Conservation (phyloP, 2,329 filamentous ascomycete species). For the Purpureocillium lavendulum region DNA sequence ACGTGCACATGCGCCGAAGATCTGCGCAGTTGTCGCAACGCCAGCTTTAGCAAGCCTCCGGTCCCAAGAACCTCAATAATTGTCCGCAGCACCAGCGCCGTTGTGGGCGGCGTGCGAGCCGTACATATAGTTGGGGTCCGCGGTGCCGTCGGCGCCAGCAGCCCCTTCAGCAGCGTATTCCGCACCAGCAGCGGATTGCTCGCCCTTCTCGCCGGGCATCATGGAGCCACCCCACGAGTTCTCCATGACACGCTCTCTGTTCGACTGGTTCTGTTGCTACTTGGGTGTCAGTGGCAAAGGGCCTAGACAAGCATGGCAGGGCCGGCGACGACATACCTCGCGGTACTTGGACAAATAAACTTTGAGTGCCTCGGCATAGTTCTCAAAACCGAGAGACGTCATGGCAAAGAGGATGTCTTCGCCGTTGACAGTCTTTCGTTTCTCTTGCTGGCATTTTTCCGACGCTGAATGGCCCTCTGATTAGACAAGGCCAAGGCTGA, state of each 20-base stretch:
- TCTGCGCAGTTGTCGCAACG: no score
- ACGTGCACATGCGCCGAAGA: no score
- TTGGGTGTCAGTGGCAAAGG: conserved; percentile 8
- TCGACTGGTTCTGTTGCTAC: conserved; percentile 33
- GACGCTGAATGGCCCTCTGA: conserved; percentile 54
- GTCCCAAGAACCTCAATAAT: conserved; percentile 29
- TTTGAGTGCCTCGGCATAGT: conserved; percentile 95
- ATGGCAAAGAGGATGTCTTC: conserved; percentile 98
- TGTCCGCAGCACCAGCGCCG: conserved; percentile 43
- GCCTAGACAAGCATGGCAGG: conserved; percentile 31
- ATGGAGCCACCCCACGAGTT: conserved; percentile 22
- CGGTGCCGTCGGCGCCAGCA: conserved; percentile 29
- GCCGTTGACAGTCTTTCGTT: conserved; percentile 97
- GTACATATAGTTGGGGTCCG: conserved; percentile 43
- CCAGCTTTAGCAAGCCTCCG: no score
- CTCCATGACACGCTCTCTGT: conserved; percentile 29
- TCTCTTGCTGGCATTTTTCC: conserved; percentile 98
- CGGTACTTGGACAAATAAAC: conserved; percentile 97
- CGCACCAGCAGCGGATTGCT: conserved; percentile 18
- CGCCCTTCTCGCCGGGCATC: conserved; percentile 23
- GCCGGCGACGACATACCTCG: conserved; percentile 51
- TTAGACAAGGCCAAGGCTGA: conserved; percentile 7
- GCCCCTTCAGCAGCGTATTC: conserved; percentile 34
- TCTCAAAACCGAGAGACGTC: conserved; percentile 97
- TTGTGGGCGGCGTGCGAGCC: conserved; percentile 48